Evolutionary conservation across 2,329 filamentous ascomycete genomes (phyloP).

Genomic region (Ophiosphaerella korrae): DNA sequence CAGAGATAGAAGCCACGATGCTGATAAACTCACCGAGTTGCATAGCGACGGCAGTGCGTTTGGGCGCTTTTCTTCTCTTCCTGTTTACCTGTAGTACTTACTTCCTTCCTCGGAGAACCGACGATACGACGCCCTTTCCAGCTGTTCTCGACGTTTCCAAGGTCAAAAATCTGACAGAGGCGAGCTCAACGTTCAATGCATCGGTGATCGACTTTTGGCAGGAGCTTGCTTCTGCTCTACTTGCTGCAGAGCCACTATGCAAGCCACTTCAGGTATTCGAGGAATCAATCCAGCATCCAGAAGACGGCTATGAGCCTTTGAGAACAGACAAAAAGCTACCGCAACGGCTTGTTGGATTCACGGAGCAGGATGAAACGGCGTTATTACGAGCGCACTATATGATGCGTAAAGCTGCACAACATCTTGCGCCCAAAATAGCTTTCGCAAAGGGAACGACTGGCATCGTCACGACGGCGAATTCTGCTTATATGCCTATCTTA

Average conservation of each 20-base stretch:
- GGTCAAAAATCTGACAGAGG: constrained; percentile 16
- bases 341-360: constrained; percentile 21
- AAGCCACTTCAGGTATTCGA: constrained; percentile 14
- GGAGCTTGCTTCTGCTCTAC: constrained; percentile 16
- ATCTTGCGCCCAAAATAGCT: constrained; percentile 37
- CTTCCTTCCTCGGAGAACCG: constrained; percentile 14
- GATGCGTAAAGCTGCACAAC: constrained; percentile 25
- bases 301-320: constrained; percentile 16
- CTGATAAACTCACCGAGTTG: constrained; percentile 13
- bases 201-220: constrained; percentile 19
- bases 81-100: constrained; percentile 13
- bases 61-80: constrained; percentile 16
- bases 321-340: constrained; percentile 11
- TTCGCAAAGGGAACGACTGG: constrained; percentile 51
- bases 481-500: constrained; percentile 56
- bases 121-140: neutral
- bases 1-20: constrained; percentile 11
- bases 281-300: constrained; percentile 6
- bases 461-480: constrained; percentile 58
- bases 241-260: constrained; percentile 20
- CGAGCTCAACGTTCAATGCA: constrained; percentile 17
- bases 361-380: constrained; percentile 21
- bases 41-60: constrained; percentile 15
- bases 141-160: neutral
- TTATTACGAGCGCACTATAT: constrained; percentile 24